These are phyloP conservation scores for Polyporus tsugae DNA, from an alignment of 1,284 basidiomycete genomes.

Conservation along the genomic window DNA sequence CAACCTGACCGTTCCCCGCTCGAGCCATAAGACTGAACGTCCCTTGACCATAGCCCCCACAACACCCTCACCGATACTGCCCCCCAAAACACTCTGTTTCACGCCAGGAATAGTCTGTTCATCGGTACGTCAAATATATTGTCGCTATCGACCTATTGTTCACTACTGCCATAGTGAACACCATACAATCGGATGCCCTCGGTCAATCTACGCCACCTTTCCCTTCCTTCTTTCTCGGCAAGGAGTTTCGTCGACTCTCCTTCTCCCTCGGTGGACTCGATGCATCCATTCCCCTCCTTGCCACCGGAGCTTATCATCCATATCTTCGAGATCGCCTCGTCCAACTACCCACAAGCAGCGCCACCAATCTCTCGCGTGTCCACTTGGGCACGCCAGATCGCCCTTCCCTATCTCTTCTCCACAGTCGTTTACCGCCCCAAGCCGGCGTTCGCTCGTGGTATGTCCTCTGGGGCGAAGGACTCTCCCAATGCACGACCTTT, in stretches of 20 bases:
- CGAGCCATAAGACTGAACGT: not conserved
- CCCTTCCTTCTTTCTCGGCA: not conserved
- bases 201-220: not conserved
- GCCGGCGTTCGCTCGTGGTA: constrained; percentile 23
- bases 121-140: not conserved
- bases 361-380: constrained; percentile 36
- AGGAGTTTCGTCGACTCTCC: not conserved
- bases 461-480: constrained; percentile 19
- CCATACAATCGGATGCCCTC: constrained; percentile 5
- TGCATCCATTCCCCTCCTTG: constrained; percentile 26
- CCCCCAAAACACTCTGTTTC: not conserved
- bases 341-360: constrained; percentile 31
- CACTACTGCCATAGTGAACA: not conserved
- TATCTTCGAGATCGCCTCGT: constrained; percentile 36
- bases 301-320: constrained; percentile 38
- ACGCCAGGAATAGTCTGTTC: not conserved
- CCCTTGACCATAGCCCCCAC: not conserved
- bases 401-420: constrained; percentile 36
- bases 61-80: not conserved
- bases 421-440: constrained; percentile 34
- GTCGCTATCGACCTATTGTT: not conserved
- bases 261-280: constrained; percentile 9
- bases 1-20: not conserved
- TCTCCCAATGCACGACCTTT: constrained; percentile 11
- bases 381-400: constrained; percentile 36